These are phyloP conservation scores for Morella rubra DNA, from an alignment of 306 rosid species.

Conservation along the genomic window DNA sequence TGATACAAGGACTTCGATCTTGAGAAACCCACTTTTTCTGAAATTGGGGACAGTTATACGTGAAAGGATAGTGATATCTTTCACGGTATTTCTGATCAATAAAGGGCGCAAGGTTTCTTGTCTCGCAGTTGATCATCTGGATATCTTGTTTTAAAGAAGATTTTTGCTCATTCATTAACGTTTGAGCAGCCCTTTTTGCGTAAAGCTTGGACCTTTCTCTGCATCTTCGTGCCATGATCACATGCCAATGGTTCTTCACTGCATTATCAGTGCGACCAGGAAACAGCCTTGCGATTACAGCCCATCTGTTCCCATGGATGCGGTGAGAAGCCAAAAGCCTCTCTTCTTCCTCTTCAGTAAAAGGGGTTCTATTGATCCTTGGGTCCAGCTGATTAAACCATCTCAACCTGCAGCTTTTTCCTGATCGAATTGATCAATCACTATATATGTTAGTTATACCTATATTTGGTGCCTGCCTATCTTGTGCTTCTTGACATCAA, in stretches of 20 bases:
- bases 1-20: constrained; percentile 32
- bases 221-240: constrained; percentile 80
- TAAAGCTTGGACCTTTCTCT: constrained; percentile 57
- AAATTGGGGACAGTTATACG: constrained; percentile 31
- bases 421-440: constrained; percentile 29
- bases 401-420: constrained; percentile 96
- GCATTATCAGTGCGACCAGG: constrained; percentile 96
- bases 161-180: not conserved
- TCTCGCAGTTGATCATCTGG: constrained; percentile 16
- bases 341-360: constrained; percentile 89
- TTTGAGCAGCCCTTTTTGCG: constrained; percentile 39
- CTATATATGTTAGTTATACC: not conserved
- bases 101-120: constrained; percentile 33
- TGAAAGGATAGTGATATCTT: constrained; percentile 26
- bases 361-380: constrained; percentile 77
- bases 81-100: constrained; percentile 35
- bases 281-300: constrained; percentile 84
- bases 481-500: not conserved
- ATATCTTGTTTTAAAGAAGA: constrained; percentile 24
- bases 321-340: constrained; percentile 70
- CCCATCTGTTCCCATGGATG: constrained; percentile 89
- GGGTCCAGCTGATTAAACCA: constrained; percentile 98
- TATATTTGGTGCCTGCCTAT: not conserved
- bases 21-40: constrained; percentile 33
- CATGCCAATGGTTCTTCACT: constrained; percentile 98